phyloP scores from a whole-genome alignment of 768 basidiomycete genomes.

The Clathrus columnatus region DNA sequence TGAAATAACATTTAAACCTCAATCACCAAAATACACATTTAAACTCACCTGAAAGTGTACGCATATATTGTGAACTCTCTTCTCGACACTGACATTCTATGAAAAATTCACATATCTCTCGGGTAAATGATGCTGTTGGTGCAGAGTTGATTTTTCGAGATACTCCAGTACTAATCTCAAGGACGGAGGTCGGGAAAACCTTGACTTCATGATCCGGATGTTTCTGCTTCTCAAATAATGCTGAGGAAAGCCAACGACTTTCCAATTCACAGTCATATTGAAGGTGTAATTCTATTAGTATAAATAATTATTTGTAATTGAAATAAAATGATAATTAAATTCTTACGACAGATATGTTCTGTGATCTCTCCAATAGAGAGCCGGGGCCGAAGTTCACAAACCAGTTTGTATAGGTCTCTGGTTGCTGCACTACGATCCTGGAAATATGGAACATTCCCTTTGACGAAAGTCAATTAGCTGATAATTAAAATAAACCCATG shows the following conservation, averaged over 20 bases:
- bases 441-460: not conserved
- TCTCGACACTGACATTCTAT: not conserved
- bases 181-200: not conserved
- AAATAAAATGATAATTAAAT: too few relatives aligned
- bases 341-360: not conserved
- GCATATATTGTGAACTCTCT: not conserved
- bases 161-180: not conserved
- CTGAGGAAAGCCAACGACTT: not conserved
- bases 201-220: not conserved
- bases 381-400: not conserved
- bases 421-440: not conserved
- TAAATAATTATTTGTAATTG: too few relatives aligned
- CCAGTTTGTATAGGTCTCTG: not conserved
- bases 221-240: not conserved
- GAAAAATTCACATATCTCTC: not conserved
- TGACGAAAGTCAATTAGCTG: not conserved
- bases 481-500: not conserved
- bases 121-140: not conserved
- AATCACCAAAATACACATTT: too few relatives aligned
- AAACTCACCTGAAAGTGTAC: not conserved
- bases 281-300: not conserved
- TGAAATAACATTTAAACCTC: not conserved
- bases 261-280: not conserved
- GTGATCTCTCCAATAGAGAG: not conserved
- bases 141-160: not conserved